Evolutionary conservation across 768 basidiomycete species (phyloP).

Genomic region (Lentinus tigrinus): DNA sequence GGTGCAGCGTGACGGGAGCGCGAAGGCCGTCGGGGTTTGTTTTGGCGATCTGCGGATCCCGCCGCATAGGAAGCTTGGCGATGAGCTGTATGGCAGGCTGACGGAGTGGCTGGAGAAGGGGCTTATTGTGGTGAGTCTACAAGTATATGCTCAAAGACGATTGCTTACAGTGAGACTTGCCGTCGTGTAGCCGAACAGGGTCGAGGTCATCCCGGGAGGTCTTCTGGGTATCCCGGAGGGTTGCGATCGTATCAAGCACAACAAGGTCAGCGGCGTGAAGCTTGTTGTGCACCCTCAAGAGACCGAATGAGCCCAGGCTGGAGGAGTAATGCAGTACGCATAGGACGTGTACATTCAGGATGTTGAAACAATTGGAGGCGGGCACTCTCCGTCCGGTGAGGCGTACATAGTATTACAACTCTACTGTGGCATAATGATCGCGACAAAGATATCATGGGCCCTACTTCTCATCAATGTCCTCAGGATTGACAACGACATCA

Average conservation of each 20-base stretch:
- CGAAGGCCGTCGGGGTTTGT: not conserved
- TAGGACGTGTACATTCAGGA: no score
- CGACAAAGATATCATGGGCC: no score
- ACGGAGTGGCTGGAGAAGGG: conserved; percentile 16
- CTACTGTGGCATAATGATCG: no score
- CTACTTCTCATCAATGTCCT: no score
- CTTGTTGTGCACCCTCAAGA: conserved; percentile 26
- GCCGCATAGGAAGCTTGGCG: not conserved
- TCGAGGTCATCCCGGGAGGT: conserved; percentile 23
- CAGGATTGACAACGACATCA: no score
- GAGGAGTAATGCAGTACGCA: no score
- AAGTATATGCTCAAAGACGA: no score
- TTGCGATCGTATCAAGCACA: conserved; percentile 12
- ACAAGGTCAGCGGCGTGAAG: conserved; percentile 26
- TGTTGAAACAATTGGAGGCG: no score
- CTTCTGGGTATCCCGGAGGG: conserved; percentile 19
- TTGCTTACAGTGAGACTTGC: no score
- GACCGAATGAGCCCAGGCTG: conserved; percentile 7
- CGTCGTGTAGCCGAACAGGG: not conserved
- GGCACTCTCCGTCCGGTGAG: no score
- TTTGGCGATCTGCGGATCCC: conserved; percentile 6
- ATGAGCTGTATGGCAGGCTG: conserved; percentile 12
- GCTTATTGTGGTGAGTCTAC: conserved; percentile 15
- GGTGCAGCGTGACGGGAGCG: not conserved
- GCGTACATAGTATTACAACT: no score